Evolutionary conservation across 768 basidiomycete species (phyloP).

Genomic region (Boletus huronensis): DNA sequence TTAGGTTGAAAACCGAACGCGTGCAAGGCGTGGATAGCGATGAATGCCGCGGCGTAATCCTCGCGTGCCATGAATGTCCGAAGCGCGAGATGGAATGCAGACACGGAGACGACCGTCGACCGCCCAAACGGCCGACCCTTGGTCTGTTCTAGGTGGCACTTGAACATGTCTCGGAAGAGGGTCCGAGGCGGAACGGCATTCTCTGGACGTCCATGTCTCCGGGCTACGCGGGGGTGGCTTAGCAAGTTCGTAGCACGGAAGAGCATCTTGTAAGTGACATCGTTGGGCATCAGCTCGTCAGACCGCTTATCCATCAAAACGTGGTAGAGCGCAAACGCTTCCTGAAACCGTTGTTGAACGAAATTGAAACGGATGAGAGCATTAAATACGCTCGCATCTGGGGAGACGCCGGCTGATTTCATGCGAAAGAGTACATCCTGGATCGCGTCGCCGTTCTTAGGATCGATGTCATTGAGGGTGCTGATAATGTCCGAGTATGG

Average conservation of each 20-base stretch:
- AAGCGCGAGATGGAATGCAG: constrained; percentile 41
- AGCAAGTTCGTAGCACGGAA: constrained; percentile 33
- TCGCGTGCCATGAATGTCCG: constrained; percentile 40
- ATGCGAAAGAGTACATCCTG: constrained; percentile 39
- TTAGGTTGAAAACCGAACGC: constrained; percentile 31
- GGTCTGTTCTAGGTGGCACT: constrained; percentile 29
- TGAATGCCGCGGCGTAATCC: constrained; percentile 49
- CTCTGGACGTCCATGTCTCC: constrained; percentile 18
- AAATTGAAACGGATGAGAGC: constrained; percentile 42
- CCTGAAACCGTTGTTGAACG: constrained; percentile 28
- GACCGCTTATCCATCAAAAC: constrained; percentile 35
- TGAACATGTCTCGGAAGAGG: constrained; percentile 46
- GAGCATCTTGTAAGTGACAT: constrained; percentile 45
- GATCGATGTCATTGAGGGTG: constrained; percentile 33
- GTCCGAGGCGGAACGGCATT: constrained; percentile 36
- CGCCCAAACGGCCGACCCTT: constrained; percentile 12
- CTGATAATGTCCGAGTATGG: constrained; percentile 41
- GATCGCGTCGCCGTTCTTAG: constrained; percentile 30
- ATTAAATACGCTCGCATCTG: constrained; percentile 46
- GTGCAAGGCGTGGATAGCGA: constrained; percentile 35
- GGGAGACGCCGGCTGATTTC: constrained; percentile 34
- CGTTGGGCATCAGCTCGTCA: constrained; percentile 34
- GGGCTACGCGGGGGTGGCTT: constrained; percentile 19
- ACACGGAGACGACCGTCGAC: constrained; percentile 31
- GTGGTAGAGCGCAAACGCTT: constrained; percentile 44